Base-by-base conservation (phyloP, 2,329 filamentous ascomycete species). In the Clonostachys byssicola region DNA sequence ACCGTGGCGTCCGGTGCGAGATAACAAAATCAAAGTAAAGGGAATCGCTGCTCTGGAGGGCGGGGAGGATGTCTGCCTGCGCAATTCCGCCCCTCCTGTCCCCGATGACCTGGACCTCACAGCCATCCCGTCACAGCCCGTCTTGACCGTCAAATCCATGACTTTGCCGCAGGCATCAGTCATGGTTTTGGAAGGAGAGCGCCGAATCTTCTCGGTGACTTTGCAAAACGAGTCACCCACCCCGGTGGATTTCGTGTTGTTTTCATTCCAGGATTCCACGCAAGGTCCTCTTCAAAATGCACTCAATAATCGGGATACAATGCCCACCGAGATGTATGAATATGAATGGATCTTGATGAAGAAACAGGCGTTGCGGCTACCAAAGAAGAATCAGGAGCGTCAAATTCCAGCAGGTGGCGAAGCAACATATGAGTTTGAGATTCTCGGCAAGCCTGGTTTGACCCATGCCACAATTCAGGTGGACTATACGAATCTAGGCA, bases 181-280 rank as follows among this genome's bases (percentile, higher is more conserved):
- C 35, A 96, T 96, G 91, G 78, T 99, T 12, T 74, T 99, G 6
- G 92, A 97, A 68, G 94, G 94, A 40, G 92, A 99, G 65, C 80
- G 79, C 18, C 85, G 84, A 55, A 73, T 74, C 1, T 95, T 97
- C 60, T 85, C 81, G 0, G 77, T 96, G 14, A 92, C 87, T 0
- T 70, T 97, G 13, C 80, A 87, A 54, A 99, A 99, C 54, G 73
- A 82, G 9, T 94, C 90, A 1, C 71, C 75, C 1, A 91, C 86
- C 2, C 75, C 89, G 2, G 89, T 89, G 2, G 89, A 96, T 60
- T 85, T 97, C 47, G 71, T 96, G 35, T 76, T 94, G 23, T 90
- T 96, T 50, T 92, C 89, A 0, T 95, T 95, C 62, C 85, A 91
- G 55, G 91, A 96, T 67, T 95, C 91, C 1, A 92, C 90, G 0